Evolutionary conservation across 495 filamentous ascomycete genomes (phyloP).

Genomic region (Parmelia sp.): DNA sequence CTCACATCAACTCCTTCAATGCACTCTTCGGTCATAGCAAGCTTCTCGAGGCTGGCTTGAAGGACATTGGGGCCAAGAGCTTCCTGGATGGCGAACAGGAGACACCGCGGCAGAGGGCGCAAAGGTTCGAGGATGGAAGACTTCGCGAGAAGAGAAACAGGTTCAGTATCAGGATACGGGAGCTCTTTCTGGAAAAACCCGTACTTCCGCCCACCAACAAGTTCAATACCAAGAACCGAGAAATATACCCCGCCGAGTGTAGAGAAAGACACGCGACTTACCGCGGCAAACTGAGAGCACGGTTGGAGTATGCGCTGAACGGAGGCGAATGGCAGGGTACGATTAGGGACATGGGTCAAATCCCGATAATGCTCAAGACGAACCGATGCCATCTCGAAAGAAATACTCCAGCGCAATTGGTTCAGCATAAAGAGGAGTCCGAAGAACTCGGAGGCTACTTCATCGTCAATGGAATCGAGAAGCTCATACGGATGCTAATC

Average conservation of each 20-base stretch:
- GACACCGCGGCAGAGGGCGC: constrained; percentile 37
- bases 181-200: constrained; percentile 72
- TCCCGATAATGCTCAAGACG: constrained; percentile 90
- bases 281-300: constrained; percentile 73
- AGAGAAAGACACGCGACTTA: constrained; percentile 91
- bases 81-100: constrained; percentile 71
- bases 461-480: constrained; percentile 64
- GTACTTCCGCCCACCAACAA: constrained; percentile 72
- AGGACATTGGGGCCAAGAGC: constrained; percentile 83
- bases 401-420: constrained; percentile 71
- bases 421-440: constrained; percentile 81
- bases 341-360: constrained; percentile 73
- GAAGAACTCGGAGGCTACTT: constrained; percentile 94
- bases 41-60: constrained; percentile 67
- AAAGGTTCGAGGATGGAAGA: constrained; percentile 38
- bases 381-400: constrained; percentile 86
- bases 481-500: constrained; percentile 87
- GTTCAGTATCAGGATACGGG: constrained; percentile 64
- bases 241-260: constrained; percentile 88
- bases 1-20: constrained; percentile 95
- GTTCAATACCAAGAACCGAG: constrained; percentile 62
- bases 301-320: constrained; percentile 77
- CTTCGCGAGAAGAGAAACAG: constrained; percentile 57
- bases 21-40: constrained; percentile 67
- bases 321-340: constrained; percentile 73